Evolutionary conservation across 106 monocot species (phyloP), one percentile per base, ranked within the genome.

Genomic region (Dactylorhiza incarnata): DNA sequence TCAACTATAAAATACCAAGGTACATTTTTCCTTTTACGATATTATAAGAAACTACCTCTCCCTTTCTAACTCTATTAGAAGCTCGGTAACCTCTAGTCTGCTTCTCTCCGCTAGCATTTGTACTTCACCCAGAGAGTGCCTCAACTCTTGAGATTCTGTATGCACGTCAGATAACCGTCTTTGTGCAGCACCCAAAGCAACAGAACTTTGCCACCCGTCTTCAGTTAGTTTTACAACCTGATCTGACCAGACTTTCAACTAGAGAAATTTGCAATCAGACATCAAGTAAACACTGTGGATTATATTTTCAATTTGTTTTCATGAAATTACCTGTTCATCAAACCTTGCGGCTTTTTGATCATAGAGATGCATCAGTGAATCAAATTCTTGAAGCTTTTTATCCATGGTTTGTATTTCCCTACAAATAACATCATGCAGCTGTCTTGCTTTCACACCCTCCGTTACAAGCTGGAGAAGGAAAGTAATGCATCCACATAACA

Each of bases 21-120:
- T 6, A 45, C 26, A 22, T 9, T 6, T 6, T 37, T 37, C 37
- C 37, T 37, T 37, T 37, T 37, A 37, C 37, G 37, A 37, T 37
- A 37, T 0, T 37, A 37, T 37, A 37, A 37, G 1, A 37, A 2
- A 50, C 17, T 83, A 97, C 96, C 93, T 97, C 81, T 93, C 93
- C 75, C 89, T 90, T 59, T 88, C 92, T 50, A 95, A 77, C 45
- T 89, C 91, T 78, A 93, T 81, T 63, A 89, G 84, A 43, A 97
- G 72, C 55, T 88, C 83, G 48, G 85, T 68, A 71, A 89, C 83
- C 45, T 89, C 80, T 5, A 74, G 16, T 25, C 93, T 84, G 49
- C 87, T 89, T 52, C 7, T 81, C 72, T 86, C 85, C 23, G 78
- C 49, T 53, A 84, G 91, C 0, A 73, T 45, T 74, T 87, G 85